Conservation (phyloP, 2,329 filamentous ascomycete genomes). For the Bipolaris zeicola region DNA sequence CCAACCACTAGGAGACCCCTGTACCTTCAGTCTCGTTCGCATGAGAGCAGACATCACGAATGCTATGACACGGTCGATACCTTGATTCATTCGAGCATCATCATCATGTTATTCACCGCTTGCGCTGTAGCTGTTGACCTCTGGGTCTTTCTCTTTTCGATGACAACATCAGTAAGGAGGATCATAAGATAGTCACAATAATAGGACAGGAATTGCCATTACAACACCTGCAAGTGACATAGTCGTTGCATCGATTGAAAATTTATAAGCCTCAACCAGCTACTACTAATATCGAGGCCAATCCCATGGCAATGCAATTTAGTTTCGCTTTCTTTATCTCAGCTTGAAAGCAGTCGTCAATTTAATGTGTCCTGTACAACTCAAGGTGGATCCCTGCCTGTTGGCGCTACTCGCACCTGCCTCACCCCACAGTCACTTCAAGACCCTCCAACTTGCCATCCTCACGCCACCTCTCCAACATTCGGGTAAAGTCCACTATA, state of each 20-base stretch:
- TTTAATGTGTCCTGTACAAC: no score
- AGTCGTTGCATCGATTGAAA: no score
- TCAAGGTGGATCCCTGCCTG: no score
- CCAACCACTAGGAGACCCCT: conserved; percentile 3
- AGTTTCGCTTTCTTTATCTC: no score
- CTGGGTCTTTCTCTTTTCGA: no score
- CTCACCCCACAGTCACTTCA: background rate
- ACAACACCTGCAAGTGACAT: background rate
- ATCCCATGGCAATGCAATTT: no score
- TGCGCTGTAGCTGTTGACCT: no score
- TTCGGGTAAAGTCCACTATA: conserved; percentile 9
- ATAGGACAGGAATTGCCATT: background rate
- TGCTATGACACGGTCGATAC: background rate
- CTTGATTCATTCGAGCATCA: background rate
- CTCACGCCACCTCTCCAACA: conserved; percentile 12
- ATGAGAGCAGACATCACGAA: background rate
- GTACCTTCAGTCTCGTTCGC: background rate
- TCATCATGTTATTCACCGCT: background rate
- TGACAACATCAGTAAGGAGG: background rate
- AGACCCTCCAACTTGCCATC: conserved; percentile 16
- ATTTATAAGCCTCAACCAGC: no score
- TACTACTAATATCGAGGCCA: no score
- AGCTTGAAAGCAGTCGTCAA: no score
- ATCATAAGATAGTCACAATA: background rate
- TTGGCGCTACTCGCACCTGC: no score